A percentile compares a stretch with the other conserved stretches of the same genome.
phyloP scores from a whole-genome alignment of 2,329 filamentous ascomycete species.

The Myriosclerotinia curreyana region DNA sequence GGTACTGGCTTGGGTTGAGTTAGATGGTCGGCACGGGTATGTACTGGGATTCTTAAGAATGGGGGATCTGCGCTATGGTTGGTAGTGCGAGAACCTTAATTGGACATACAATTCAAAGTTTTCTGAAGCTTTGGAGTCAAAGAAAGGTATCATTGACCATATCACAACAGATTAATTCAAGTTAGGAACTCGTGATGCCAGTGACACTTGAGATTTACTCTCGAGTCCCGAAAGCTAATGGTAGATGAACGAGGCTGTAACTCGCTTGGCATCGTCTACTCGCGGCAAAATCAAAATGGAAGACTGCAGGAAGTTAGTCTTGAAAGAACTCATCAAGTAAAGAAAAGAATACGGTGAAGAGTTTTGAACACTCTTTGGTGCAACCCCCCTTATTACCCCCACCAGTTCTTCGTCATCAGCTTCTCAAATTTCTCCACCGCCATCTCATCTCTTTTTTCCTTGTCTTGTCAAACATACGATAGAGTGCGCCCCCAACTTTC shows the following conservation, averaged over 20 bases:
- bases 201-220: background rate
- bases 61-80: conserved; percentile 8
- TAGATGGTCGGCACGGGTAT: background rate
- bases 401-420: conserved; percentile 2
- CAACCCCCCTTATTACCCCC: background rate
- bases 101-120: background rate
- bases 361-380: background rate
- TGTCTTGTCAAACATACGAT: conserved; percentile 4
- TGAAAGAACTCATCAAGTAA: background rate
- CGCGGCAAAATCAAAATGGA: background rate
- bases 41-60: background rate
- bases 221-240: background rate
- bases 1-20: background rate
- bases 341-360: background rate
- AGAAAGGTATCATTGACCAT: background rate
- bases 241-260: background rate
- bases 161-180: background rate
- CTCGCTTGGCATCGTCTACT: background rate
- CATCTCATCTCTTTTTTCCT: background rate
- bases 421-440: background rate
- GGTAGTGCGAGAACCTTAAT: conserved; percentile 15
- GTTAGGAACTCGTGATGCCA: too few species aligned
- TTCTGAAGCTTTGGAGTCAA: background rate
- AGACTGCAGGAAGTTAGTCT: background rate
- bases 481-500: conserved; percentile 1